Conservation (phyloP, 73 alveolate genomes). For the Paramecium biaurelia region DNA sequence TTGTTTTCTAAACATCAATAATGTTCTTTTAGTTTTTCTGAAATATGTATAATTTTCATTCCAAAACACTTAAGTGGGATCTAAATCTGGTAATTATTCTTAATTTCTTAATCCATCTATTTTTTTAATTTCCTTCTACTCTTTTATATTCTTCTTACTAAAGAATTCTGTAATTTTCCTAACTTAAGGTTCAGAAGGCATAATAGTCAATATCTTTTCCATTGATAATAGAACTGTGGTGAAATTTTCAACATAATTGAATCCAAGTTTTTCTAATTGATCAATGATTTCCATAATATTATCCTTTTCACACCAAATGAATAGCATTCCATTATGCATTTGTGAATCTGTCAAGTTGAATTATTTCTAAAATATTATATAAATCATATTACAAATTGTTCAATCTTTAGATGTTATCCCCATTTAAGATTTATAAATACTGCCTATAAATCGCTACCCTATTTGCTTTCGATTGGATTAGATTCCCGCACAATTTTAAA, state of each 20-base stretch:
- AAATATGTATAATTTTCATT: constrained; percentile 64
- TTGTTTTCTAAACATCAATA: constrained; percentile 71
- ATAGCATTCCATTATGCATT: constrained; percentile 73
- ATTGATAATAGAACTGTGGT: background rate
- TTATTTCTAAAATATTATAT: background rate
- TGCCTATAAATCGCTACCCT: background rate
- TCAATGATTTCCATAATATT: constrained; percentile 66
- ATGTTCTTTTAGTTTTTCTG: constrained; percentile 74
- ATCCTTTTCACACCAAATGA: constrained; percentile 79
- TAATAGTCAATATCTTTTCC: background rate
- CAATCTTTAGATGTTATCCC: constrained; percentile 60
- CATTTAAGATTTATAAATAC: background rate
- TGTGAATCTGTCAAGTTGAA: constrained; percentile 48
- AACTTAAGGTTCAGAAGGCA: background rate
- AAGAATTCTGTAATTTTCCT: constrained; percentile 45
- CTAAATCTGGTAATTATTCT: constrained; percentile 34
- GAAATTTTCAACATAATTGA: constrained; percentile 72
- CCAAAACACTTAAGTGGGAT: constrained; percentile 59
- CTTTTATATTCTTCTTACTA: constrained; percentile 64
- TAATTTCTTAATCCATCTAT: constrained; percentile 29
- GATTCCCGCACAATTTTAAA: background rate
- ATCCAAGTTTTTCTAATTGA: constrained; percentile 66
- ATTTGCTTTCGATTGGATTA: background rate
- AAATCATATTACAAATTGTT: constrained; percentile 39
- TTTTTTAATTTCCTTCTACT: constrained; percentile 55